Base-by-base conservation (phyloP, 371 early-diverging fungal species). In the Mucor lusitanicus region DNA sequence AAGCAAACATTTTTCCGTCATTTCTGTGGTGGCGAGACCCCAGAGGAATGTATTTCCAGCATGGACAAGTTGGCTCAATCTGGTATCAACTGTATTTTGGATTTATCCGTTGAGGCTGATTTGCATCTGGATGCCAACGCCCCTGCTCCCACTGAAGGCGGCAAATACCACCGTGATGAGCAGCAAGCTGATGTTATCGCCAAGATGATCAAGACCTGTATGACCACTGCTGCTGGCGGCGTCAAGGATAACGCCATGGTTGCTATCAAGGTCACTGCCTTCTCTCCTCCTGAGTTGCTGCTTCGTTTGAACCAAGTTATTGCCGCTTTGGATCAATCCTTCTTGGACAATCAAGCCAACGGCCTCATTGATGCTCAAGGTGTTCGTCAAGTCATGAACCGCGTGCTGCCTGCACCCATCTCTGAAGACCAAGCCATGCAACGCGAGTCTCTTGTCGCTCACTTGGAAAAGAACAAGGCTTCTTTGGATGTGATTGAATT, bases 11-110 rank as follows among this genome's bases (percentile, higher is more conserved):
- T 96, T 80, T 97, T 96, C 80, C 85, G 84, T 32, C 94, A 94
- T 67, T 97, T 97, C 77, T 96, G 96, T 74, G 97, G 95, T 46
- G 99, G 99, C 63, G 97, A 98, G 78, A 90, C 91, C 17, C 85
- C 92, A 32, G 88, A 88, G 13, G 96, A 96, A 70, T 93, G 95
- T 64, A 79, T 90, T 9, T 88, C 90, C n/a, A 89, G 90, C 17
- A 96, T 98, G 94, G 84, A 85, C 42, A 58, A 71, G 23, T 84
- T 97, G 61, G 75, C 88, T 61, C 73, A 77, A 23, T 73, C 81
- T 15, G 89, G 92, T 7, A 92, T 98, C 78, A 91, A 92, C 23
- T 88, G 92, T 35, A 97, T 97, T 71, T 86, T 97, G 42, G 97
- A 96, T 75, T 79, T 94, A 21, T 92, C 95, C 0, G 85, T 95